Evolutionary conservation across 176 grass and related monocot species (phyloP).

Genomic region (Eragrostis curvula): DNA sequence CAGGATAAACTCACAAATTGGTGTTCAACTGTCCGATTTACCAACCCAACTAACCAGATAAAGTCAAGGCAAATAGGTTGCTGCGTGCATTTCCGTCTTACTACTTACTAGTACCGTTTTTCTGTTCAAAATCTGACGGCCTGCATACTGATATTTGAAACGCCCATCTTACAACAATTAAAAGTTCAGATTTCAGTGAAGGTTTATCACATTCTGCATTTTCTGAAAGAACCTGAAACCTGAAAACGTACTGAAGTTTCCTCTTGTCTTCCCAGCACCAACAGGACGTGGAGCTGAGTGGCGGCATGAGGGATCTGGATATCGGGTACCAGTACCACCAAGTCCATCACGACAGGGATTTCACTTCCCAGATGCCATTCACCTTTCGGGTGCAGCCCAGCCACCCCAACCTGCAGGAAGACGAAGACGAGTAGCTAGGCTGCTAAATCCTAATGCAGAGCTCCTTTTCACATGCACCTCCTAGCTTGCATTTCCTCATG

Average conservation of each 20-base stretch:
- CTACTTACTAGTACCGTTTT: not conserved
- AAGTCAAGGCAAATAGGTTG: not conserved
- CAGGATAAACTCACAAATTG: not conserved
- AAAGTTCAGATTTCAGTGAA: slow-evolving; percentile 3
- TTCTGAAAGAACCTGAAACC: slow-evolving; percentile 5
- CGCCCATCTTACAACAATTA: not conserved
- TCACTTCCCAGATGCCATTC: slow-evolving; percentile 78
- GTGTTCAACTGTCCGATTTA: not conserved
- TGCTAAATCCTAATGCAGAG: not conserved
- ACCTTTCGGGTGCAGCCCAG: slow-evolving; percentile 84
- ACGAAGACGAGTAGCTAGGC: slow-evolving; percentile 59
- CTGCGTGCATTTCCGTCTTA: not conserved
- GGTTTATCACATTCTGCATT: not conserved
- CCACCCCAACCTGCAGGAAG: slow-evolving; percentile 89
- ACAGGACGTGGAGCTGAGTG: slow-evolving; percentile 65
- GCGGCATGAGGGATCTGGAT: slow-evolving; percentile 73
- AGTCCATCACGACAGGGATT: slow-evolving; percentile 68
- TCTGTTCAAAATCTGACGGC: not conserved
- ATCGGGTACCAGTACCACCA: slow-evolving; percentile 71
- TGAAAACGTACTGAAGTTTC: slow-evolving; percentile 16
- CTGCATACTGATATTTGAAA: not conserved
- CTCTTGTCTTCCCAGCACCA: slow-evolving; percentile 53
- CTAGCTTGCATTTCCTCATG: slow-evolving; percentile 12
- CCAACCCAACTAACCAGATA: slow-evolving; percentile 16
- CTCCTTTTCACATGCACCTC: slow-evolving; percentile 24